Base-by-base conservation (phyloP, 2,329 filamentous ascomycete genomes). In the Epichloe elymi region DNA sequence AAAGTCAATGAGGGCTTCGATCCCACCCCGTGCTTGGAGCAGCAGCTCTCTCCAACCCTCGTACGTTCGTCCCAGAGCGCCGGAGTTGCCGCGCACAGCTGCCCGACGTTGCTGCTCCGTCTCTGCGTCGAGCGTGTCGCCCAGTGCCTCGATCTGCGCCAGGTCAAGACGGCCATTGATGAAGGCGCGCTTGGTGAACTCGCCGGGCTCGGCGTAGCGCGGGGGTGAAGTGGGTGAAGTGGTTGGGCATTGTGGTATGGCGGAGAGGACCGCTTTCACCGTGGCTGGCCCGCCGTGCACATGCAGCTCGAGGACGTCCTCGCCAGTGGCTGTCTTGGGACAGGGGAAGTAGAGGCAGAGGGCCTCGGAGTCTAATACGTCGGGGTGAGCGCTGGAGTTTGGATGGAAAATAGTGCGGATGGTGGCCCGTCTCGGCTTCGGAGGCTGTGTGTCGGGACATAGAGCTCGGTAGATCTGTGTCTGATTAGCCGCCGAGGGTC, bases 1-100 rank as follows among this genome's bases (percentile, higher is more conserved):
- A 64, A 98, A 98, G 67, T 98, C 93, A 55, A 98, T 97, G 58
- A 98, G 70, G 0, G 93, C 93, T 67, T 98, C 93, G 39, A 98
- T 75, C 68, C 97, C 90, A 10, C 88, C 93, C 2, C 93, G 80
- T 10, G 90, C 90, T 55, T 85, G 76, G 6, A 97, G 72, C 17
- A 98, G 70, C 56, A 82, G 74, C 56, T 79, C 72, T 26, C 91
- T 81, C 93, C 93, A 98, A 10, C 61, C 61, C 58, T 96, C 89
- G 65, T 98, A 98, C 17, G 82, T 81, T 53, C 75, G 74, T 0
- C 87, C 81, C 12, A 96, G 73, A 0, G 74, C 69, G 20, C 83
- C 83, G 3, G 81, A 85, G 33, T 82, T 82, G 6, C 89, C 89
- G 4, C 86, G 81, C 1, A 96, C 83, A 0, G 91, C 90, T 2